A percentile compares a stretch with the other conserved stretches of the same genome.
phyloP scores from a whole-genome alignment of 139 green algal species.

The Picochlorum sp. region DNA sequence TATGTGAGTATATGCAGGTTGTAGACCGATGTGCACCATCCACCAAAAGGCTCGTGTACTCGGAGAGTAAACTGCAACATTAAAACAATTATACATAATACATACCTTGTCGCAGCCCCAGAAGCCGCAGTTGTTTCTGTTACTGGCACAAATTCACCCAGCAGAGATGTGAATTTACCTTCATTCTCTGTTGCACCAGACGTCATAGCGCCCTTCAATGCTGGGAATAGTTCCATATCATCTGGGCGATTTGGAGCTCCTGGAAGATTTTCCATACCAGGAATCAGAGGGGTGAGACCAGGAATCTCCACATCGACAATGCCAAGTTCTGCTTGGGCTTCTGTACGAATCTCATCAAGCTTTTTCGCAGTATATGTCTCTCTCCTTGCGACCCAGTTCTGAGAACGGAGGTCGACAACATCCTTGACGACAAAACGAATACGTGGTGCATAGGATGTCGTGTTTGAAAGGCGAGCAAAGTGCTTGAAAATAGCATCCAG shows the following conservation, averaged over 20 bases:
- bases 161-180: constrained; percentile 33
- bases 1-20: constrained; percentile 20
- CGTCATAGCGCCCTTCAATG: constrained; percentile 30
- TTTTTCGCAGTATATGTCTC: constrained; percentile 60
- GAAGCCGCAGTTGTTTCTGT: not conserved
- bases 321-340: constrained; percentile 80
- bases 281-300: constrained; percentile 17
- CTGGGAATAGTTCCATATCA: constrained; percentile 53
- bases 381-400: constrained; percentile 31
- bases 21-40: constrained; percentile 22
- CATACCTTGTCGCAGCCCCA: constrained; percentile 5
- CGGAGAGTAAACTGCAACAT: constrained; percentile 12
- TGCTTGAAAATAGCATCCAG: constrained; percentile 37
- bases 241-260: constrained; percentile 21
- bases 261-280: constrained; percentile 33
- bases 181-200: not conserved
- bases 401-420: constrained; percentile 55
- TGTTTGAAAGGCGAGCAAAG: constrained; percentile 34
- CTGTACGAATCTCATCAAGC: constrained; percentile 72
- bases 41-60: not conserved
- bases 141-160: constrained; percentile 38
- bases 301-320: constrained; percentile 50
- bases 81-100: not conserved
- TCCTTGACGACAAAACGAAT: constrained; percentile 57
- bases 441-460: constrained; percentile 27